A percentile compares a stretch with the other conserved stretches of the same genome.
These are phyloP conservation scores for Scheffersomyces cryptocercus DNA, from an alignment of 1,139 yeast genomes.

Conservation along the genomic window DNA sequence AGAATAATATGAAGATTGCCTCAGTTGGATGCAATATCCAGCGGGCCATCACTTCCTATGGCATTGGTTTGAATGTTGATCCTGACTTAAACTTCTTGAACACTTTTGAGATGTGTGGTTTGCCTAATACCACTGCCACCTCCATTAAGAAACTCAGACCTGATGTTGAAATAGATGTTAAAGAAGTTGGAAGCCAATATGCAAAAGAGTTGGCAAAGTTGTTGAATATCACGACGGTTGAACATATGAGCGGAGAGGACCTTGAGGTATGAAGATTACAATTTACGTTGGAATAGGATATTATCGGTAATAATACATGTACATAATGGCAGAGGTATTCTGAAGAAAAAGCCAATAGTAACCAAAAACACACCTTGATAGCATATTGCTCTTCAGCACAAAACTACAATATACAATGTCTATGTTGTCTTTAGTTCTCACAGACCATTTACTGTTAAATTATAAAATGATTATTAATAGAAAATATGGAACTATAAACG, in stretches of 20 bases:
- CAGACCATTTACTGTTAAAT: no score
- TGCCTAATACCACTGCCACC: slow-evolving; percentile 54
- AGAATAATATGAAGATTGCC: slow-evolving; percentile 65
- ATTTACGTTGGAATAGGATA: no score
- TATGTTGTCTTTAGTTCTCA: no score
- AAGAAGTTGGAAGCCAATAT: slow-evolving; percentile 51
- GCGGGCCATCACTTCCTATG: slow-evolving; percentile 85
- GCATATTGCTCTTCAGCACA: no score
- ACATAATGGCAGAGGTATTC: no score
- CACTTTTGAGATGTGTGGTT: slow-evolving; percentile 81
- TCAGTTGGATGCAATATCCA: slow-evolving; percentile 89
- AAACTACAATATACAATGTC: no score
- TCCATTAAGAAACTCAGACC: slow-evolving; percentile 23
- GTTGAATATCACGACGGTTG: slow-evolving; percentile 48
- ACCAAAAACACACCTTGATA: no score
- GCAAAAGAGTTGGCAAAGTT: slow-evolving; percentile 53
- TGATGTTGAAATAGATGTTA: slow-evolving; percentile 24
- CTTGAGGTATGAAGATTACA: background rate
- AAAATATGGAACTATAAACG: slow-evolving; percentile 1
- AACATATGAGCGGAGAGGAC: slow-evolving; percentile 40
- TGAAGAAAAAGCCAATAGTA: no score
- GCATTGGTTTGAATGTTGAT: slow-evolving; percentile 75
- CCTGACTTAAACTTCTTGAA: slow-evolving; percentile 77
- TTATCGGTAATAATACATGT: no score
- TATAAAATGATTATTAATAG: background rate